These are phyloP conservation scores for Dimocarpus longan DNA, from an alignment of 345 rosid species.

Conservation along the genomic window DNA sequence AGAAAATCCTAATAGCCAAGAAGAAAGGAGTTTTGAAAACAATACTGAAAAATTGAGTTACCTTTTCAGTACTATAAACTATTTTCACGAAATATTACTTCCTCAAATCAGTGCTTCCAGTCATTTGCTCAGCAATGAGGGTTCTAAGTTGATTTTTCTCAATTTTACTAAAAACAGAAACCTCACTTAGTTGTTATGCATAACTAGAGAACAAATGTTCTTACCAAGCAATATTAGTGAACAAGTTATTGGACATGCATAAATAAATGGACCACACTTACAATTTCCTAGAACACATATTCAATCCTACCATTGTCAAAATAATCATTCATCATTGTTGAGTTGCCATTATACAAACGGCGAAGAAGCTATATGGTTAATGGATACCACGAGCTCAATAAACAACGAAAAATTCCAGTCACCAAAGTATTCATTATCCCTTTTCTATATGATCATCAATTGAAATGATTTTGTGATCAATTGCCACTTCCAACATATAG, in stretches of 20 bases:
- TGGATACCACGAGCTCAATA: conserved; percentile 1
- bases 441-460: neutral
- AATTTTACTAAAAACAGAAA: no score
- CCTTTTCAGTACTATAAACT: no score
- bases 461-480: neutral
- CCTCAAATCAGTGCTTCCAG: neutral
- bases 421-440: conserved; percentile 1
- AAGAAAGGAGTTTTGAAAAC: no score
- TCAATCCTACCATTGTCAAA: neutral
- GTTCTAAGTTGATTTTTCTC: neutral
- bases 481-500: neutral
- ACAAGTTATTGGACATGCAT: neutral
- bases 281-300: neutral
- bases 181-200: no score
- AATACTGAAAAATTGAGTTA: no score
- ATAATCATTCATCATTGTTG: neutral
- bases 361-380: neutral
- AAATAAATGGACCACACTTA: neutral
- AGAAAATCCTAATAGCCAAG: no score
- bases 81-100: no score
- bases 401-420: neutral
- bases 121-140: neutral
- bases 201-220: neutral
- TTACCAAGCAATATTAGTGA: neutral
- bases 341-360: neutral